Conservation (phyloP, 129 eudicot species). For the Dittrichia graveolens region DNA sequence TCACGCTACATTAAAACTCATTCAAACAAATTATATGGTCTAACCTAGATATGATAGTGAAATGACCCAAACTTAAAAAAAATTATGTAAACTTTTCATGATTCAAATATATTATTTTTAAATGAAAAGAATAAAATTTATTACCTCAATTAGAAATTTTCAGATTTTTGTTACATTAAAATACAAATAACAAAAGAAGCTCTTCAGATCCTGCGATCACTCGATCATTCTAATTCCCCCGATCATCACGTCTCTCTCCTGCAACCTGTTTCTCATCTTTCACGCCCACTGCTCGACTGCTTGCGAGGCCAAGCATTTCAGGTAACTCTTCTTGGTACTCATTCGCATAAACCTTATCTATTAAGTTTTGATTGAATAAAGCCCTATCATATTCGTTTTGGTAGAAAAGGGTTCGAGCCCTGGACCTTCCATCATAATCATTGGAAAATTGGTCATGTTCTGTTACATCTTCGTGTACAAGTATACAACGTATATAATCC, state of each 20-base stretch:
- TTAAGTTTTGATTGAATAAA: background rate
- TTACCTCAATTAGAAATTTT: too few species aligned
- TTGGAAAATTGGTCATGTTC: background rate
- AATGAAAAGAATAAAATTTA: too few species aligned
- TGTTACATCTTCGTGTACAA: background rate
- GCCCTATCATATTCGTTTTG: conserved; percentile 8
- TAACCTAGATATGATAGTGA: too few species aligned
- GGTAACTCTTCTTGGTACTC: conserved; percentile 16
- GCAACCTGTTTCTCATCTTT: background rate
- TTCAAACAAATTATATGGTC: too few species aligned
- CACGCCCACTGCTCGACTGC: conserved; percentile 6
- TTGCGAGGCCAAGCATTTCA: conserved; percentile 8
- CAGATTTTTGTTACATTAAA: too few species aligned
- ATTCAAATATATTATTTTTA: too few species aligned
- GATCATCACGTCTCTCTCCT: background rate
- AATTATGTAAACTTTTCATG: too few species aligned
- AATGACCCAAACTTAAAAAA: too few species aligned
- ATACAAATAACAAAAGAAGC: background rate
- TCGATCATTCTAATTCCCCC: background rate
- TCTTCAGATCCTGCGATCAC: background rate
- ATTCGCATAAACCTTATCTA: conserved; percentile 4
- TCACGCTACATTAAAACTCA: too few species aligned
- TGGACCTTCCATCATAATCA: background rate
- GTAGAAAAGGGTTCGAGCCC: background rate
- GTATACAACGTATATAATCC: background rate